Base-by-base conservation (phyloP, 2,329 filamentous ascomycete genomes). In the Albophoma yamanashiensis region DNA sequence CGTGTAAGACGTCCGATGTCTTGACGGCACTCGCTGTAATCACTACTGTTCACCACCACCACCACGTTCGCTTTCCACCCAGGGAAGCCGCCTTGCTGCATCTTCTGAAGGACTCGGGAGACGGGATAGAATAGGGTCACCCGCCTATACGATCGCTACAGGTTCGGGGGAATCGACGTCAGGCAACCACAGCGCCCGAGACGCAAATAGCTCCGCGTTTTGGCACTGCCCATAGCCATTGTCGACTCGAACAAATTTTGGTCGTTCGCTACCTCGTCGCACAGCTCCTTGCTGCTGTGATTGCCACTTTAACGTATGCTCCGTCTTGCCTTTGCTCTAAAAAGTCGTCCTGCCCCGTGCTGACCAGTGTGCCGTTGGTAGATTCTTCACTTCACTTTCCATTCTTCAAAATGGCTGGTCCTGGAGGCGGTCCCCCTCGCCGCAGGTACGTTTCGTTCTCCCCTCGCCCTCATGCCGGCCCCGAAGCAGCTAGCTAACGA, bases 381-480 rank as follows among this genome's bases (percentile, higher is more conserved):
- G 59, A 22, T 50, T 42, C 14, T 38, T 61, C 61, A 34, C 55
- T 55, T 39, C 55, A 52, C 25, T 59, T 56, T 55, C 39, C 1
- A 45, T 53, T 45, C 57, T 65, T 66, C 64, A 65, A 73, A 82
- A 97, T 97, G 92, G 90, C 92, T 79, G 91, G 92, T 77, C 91
- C 91, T 72, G 92, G 92, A 77, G 92, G 92, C 82, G 93, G 93
- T 80, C 92, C 93, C 74, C 92, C 93, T 73, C 83, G 85, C 74
- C 81, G 85, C 75, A 86, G 81, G 82, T 83, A 73, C 66, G 79
- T 76, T 61, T 55, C 59, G 27, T 56, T 31, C 20, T 50, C 59
- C 40, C 22, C n/a, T 34, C 27, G n/a, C 15, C 1, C 12, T 31
- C 27, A 22, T 17, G 9, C n/a, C 3, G 43, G 8, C 20, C 20